Evolutionary conservation across 2,329 filamentous ascomycete species (phyloP).

Genomic region (Colletotrichum tropicicola): DNA sequence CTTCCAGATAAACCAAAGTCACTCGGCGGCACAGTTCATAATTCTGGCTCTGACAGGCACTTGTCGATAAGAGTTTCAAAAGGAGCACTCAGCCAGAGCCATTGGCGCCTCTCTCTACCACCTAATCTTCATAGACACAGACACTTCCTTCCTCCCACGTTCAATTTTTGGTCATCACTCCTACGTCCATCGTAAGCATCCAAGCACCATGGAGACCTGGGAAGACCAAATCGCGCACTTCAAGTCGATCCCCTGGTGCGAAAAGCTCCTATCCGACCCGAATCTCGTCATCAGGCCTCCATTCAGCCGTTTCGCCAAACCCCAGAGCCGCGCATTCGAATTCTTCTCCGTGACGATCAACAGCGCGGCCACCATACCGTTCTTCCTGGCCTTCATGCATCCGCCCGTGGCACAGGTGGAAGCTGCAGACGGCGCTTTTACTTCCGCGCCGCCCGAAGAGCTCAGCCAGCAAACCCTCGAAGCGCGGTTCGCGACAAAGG

Average conservation of each 20-base stretch:
- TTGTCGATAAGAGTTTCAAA: neutral
- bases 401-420: neutral
- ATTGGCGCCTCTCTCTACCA: too few relatives aligned
- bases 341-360: neutral
- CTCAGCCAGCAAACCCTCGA: fast-evolving
- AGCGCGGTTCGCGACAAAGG: neutral
- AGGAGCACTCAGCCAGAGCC: too few relatives aligned
- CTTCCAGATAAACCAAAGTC: too few relatives aligned
- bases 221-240: neutral
- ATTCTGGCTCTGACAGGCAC: neutral
- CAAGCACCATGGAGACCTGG: neutral
- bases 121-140: too few relatives aligned
- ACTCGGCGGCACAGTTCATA: too few relatives aligned
- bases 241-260: neutral
- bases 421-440: neutral
- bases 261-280: neutral
- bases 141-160: neutral
- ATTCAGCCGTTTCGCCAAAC: neutral
- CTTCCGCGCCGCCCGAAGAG: neutral
- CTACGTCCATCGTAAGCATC: too few relatives aligned
- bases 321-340: neutral
- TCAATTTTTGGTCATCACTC: too few relatives aligned
- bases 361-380: neutral
- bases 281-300: neutral
- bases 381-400: neutral